phyloP scores from a whole-genome alignment of 192 early-diverging fungal genomes.

The Entomortierella parvispora region DNA sequence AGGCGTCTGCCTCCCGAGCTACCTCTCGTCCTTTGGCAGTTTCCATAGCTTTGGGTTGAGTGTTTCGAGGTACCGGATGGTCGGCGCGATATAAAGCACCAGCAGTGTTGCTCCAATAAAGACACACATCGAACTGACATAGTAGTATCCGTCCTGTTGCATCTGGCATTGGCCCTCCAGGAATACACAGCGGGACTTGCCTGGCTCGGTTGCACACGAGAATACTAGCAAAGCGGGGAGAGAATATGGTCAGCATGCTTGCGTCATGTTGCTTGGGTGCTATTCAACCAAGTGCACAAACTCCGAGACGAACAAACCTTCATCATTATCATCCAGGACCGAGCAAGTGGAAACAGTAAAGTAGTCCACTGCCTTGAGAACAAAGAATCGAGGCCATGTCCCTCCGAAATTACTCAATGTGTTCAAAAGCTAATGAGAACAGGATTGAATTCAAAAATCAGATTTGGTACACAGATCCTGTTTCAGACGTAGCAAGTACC shows the following conservation, averaged over 20 bases:
- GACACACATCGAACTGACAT: slow-evolving; percentile 76
- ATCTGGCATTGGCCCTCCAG: slow-evolving; percentile 75
- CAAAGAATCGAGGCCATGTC: slow-evolving; percentile 96
- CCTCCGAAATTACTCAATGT: slow-evolving; percentile 97
- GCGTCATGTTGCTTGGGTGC: neutral
- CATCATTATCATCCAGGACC: slow-evolving; percentile 16
- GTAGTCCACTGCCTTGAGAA: slow-evolving; percentile 90
- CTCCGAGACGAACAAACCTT: slow-evolving; percentile 36
- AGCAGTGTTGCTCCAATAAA: slow-evolving; percentile 69
- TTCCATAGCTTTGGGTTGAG: slow-evolving; percentile 48
- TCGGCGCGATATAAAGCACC: slow-evolving; percentile 68
- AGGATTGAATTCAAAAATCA: too few species aligned
- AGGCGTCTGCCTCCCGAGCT: neutral
- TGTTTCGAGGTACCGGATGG: slow-evolving; percentile 54
- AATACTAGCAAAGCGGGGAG: slow-evolving; percentile 34
- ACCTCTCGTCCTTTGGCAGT: slow-evolving; percentile 18
- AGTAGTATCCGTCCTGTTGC: slow-evolving; percentile 90
- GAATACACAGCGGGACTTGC: slow-evolving; percentile 68
- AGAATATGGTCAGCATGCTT: neutral
- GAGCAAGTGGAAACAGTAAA: slow-evolving; percentile 85
- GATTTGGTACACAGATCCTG: too few species aligned
- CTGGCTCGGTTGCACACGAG: slow-evolving; percentile 72
- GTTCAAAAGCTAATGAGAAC: slow-evolving; percentile 78
- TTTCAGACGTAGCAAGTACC: too few species aligned
- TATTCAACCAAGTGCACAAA: neutral